Evolutionary conservation across 495 filamentous ascomycete species (phyloP), one percentile per base, ranked within the genome.

Genomic region (Hypoxylon fragiforme): DNA sequence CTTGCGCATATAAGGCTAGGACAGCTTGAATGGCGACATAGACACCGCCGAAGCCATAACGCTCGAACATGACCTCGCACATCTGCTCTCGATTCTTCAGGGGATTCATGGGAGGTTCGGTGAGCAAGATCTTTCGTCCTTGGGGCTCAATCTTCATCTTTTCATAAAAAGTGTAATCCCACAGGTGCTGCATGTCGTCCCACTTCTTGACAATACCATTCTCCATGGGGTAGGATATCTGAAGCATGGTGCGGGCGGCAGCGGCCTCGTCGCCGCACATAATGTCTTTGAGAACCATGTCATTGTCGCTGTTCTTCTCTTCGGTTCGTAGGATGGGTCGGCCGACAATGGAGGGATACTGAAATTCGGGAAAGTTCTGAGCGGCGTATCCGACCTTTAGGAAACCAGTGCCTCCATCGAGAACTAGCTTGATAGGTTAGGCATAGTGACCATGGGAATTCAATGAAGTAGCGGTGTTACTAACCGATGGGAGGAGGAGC

Each of bases 251-350:
- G 59, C 94, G 84, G 56, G 92, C 94, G 20, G 90, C 91, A 8
- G 94, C 91, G 20, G 94, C 94, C 76, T 99, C 94, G 76, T 99
- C 95, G 61, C 94, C 94, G 77, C 91, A 96, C 94, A 99, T 99
- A 65, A 99, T 97, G 79, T 99, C 94, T 81, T 97, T 97, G 69
- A 99, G 89, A 6, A 70, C 63, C 55, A 92, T 66, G 57, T 80
- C 73, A 60, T 69, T 75, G 66, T 78, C 77, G 56, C 58, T 64
- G 62, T 74, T 74, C 60, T 70, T 79, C 72, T 99, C 94, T 76
- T 99, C 94, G 61, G 91, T 88, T 71, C 94, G 91, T 64, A 99
- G 80, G 72, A 99, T 97, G 40, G 94, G 94, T 62, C 95, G 89
- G 70, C 94, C 94, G 76, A 99, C 91, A 74, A 97, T 97, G 63